Base-by-base conservation (phyloP, 2,329 filamentous ascomycete species). In the Claviceps humidiphila region DNA sequence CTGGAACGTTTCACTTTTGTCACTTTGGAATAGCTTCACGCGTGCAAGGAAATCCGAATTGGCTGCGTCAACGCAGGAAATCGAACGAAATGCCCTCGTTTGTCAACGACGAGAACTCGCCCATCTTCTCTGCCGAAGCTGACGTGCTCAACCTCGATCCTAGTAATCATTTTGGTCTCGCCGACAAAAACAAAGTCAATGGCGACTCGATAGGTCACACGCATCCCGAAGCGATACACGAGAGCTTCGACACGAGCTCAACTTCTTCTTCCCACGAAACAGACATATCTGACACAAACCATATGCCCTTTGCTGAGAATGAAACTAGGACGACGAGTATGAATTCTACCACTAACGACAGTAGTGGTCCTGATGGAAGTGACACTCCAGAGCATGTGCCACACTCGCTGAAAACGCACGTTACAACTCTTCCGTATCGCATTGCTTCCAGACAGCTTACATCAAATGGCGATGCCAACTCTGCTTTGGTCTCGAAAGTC, bases 261-360 rank as follows among this genome's bases (percentile, higher is more conserved):
- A 71, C 74, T 57, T 71, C 73, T 47, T 79, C 76, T 53, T 75
- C 72, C 16, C 71, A 74, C 64, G 73, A 72, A 56, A 78, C 76
- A 54, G 71, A 74, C 61, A 68, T 68, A 54, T 79, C 74, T 58
- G 75, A 73, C 60, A 63, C 66, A 46, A 66, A 64, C 55, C 67
- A 66, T 45, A 64, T 66, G 57, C 71, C 67, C 58, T 63, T 70
- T 65, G 70, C 73, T 68, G 74, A 70, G 58, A 66, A 65, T 61
- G 60, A 58, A 49, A 70, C 68, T 54, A 63, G 64, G 47, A 67
- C 69, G 5, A 75, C 78, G 61, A 82, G 75, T 67, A 77, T 82
- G 69, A 78, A 73, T 65, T 75, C 78, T 40, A 62, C 80, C 62
- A 74, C 76, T 58, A 82, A 83, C 63, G 78, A 75, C 57, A 73